A percentile compares a stretch with the other conserved stretches of the same genome.
These are phyloP conservation scores for Colletotrichum agaves DNA, from an alignment of 2,329 filamentous ascomycete species.

Conservation along the genomic window DNA sequence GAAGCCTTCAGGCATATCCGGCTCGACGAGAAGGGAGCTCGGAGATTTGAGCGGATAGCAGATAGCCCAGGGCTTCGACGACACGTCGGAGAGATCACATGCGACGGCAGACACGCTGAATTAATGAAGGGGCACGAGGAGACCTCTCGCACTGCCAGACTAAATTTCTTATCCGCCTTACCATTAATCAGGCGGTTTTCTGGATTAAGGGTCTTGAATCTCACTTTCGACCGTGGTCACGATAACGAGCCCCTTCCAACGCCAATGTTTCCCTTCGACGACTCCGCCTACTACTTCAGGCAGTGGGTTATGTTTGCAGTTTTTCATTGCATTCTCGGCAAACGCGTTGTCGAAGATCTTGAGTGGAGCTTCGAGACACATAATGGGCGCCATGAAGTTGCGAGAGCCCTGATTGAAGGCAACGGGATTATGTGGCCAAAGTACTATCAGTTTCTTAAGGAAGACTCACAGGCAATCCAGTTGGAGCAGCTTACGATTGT, in stretches of 20 bases:
- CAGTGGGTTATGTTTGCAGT: conserved; percentile 2
- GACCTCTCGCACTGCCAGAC: not conserved
- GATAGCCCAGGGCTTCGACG: not conserved
- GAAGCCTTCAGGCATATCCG: conserved; percentile 6
- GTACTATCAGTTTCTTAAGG: not conserved
- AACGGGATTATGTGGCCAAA: not conserved
- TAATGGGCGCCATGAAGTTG: not conserved
- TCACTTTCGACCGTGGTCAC: not conserved
- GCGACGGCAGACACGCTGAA: not conserved
- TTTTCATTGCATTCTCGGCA: conserved; percentile 4
- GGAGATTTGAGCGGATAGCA: not conserved
- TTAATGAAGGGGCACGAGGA: not conserved
- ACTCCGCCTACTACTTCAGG: not conserved
- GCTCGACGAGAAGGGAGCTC: not conserved
- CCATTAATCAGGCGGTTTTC: not conserved
- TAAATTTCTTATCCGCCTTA: not conserved
- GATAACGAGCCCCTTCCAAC: not conserved
- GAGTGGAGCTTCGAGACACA: not conserved
- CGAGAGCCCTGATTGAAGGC: not conserved
- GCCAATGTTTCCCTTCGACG: not conserved
- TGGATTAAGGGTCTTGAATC: not conserved
- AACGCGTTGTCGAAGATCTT: not conserved
- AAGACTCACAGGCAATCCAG: not conserved
- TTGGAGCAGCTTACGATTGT: not conserved
- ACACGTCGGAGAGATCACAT: conserved; percentile 4